Evolutionary conservation across 257 asterid species (phyloP).

Genomic region (Plantago ovata): DNA sequence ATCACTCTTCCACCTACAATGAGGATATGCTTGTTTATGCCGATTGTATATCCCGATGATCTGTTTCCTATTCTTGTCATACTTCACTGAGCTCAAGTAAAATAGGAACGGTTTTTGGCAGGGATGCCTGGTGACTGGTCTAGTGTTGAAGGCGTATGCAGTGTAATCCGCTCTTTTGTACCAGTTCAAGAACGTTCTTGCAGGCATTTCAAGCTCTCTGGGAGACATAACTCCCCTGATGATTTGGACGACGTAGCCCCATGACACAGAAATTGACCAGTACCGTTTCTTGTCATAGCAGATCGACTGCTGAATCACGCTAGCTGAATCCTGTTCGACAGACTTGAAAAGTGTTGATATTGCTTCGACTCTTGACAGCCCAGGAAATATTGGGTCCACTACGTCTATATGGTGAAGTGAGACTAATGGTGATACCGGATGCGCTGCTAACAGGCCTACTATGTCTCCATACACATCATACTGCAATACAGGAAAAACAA

Average conservation of each 20-base stretch:
- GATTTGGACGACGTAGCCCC: slow-evolving; percentile 83
- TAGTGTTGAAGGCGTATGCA: slow-evolving; percentile 82
- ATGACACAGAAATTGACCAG: slow-evolving; percentile 75
- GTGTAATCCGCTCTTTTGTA: slow-evolving; percentile 69
- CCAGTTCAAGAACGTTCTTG: slow-evolving; percentile 82
- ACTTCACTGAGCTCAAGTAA: slow-evolving; percentile 50
- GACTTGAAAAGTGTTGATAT: slow-evolving; percentile 47
- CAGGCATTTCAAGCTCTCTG: slow-evolving; percentile 75
- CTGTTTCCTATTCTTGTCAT: slow-evolving; percentile 47
- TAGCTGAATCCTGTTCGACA: slow-evolving; percentile 52
- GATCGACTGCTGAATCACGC: slow-evolving; percentile 75
- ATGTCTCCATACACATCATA: slow-evolving; percentile 91
- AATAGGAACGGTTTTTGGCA: slow-evolving; percentile 77
- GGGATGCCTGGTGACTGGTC: slow-evolving; percentile 79
- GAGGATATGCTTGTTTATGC: slow-evolving; percentile 45
- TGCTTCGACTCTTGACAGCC: slow-evolving; percentile 39
- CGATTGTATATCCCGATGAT: slow-evolving; percentile 57
- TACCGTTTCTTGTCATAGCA: slow-evolving; percentile 58
- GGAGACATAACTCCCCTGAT: slow-evolving; percentile 69
- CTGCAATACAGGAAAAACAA: slow-evolving; percentile 34
- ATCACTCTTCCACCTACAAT: slow-evolving; percentile 59
- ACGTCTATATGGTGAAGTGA: slow-evolving; percentile 90
- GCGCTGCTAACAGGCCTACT: slow-evolving; percentile 80
- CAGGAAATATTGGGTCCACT: slow-evolving; percentile 78
- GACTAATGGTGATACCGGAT: slow-evolving; percentile 74